Base-by-base conservation (phyloP, 805 yeast genomes). In the Saccharomycopsis lassenensis region DNA sequence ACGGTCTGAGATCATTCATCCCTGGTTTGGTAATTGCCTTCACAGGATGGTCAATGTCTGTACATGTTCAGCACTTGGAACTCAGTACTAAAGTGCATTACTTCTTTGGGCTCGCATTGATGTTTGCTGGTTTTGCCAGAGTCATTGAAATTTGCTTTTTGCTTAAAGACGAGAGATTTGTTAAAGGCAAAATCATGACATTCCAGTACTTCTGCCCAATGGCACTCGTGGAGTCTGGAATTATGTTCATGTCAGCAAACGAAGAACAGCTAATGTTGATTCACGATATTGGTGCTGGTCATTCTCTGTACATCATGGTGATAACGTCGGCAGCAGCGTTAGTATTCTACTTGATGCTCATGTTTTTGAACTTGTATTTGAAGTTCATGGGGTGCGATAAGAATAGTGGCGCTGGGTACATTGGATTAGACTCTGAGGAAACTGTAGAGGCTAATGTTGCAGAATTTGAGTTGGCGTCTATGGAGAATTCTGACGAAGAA, bases 1-100 rank as follows among this genome's bases (percentile, higher is more conserved):
- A 72, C 35, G 74, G 79, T 31, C 62, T 65, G 41, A 68, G 95
- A 47, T 69, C 80, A 24, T 81, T 76, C 48, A 60, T 89, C 24
- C 97, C 97, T 2, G 77, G 94, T 2, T 47, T 86, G 27, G 71
- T 91, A 33, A 69, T 89, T 45, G 72, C 86, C 8, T 78, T 81
- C 52, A 89, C 96, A 0, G 97, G 96, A 1, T 89, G 84, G 71
- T 80, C 95, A 29, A 89, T 89, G 97, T 71, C 87, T 27, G 81
- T 84, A 47, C 97, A 89, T 58, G 67, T 71, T 1, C 97, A 89
- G 58, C 68, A 71, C 39, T 60, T 84, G 48, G 64, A 55, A 40
- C 75, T 87, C 19, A 80, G 94, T 35, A 85, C 96, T 2, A 78
- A 81, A 54, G 86, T 89, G 24, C 97, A 89, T 52, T 74, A 74